phyloP scores from a whole-genome alignment of 768 basidiomycete species.

The Dacryopinax primogenitus region DNA sequence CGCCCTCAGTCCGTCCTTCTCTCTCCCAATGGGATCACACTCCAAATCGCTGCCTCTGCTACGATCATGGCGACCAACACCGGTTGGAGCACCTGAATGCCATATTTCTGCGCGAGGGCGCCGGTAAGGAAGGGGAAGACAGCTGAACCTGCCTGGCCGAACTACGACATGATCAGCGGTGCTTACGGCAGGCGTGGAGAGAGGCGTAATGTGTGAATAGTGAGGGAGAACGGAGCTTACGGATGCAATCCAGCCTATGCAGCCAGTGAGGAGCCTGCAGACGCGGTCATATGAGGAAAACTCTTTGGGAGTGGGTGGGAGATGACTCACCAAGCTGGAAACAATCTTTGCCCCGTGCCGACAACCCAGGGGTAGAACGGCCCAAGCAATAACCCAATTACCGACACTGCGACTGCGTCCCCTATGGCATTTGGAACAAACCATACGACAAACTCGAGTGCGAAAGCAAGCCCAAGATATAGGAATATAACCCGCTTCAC shows the following conservation, averaged over 20 bases:
- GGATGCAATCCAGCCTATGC: conserved; percentile 7
- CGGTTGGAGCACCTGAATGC: conserved; percentile 42
- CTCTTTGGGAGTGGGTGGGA: neutral
- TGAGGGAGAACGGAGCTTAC: neutral
- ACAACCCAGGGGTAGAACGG: conserved; percentile 55
- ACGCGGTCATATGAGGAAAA: neutral
- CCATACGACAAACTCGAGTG: conserved; percentile 56
- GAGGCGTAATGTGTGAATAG: neutral
- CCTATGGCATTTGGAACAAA: conserved; percentile 50
- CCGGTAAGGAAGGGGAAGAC: conserved; percentile 56
- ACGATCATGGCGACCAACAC: neutral
- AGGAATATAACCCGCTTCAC: conserved; percentile 29
- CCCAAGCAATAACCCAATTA: conserved; percentile 58
- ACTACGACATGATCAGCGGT: conserved; percentile 7
- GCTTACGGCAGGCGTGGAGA: neutral
- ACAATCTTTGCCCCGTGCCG: conserved; percentile 9
- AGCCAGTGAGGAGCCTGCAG: neutral
- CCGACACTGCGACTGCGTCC: conserved; percentile 47
- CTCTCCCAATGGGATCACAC: neutral
- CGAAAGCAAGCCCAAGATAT: conserved; percentile 29
- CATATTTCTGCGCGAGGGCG: conserved; percentile 48
- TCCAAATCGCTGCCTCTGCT: neutral
- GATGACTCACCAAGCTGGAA: neutral
- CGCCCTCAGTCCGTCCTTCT: neutral
- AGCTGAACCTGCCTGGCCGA: conserved; percentile 64